Base-by-base conservation (phyloP, 83 land plant species). In the Isoetes engelmannii region DNA sequence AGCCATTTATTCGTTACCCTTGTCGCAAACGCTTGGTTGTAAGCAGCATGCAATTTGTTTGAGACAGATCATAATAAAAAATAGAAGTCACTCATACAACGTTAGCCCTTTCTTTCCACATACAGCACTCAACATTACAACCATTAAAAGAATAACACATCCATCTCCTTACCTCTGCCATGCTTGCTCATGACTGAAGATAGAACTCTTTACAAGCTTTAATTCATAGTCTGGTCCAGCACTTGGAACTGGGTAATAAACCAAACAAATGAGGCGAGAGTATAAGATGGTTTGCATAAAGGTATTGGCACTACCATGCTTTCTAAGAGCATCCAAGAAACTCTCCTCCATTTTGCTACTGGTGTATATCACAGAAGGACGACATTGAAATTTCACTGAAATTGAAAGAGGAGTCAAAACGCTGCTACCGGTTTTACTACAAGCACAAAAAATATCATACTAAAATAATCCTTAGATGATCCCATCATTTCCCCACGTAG, bases 141-240 rank as follows among this genome's bases (percentile, higher is more conserved):
- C 37, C 1, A 28, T n/a, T 28, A 28, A 28, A 28, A 28, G 37
- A 28, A 28, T 28, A 28, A 28, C 37, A 2, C 37, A 28, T 28
- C 37, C 37, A 28, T 19, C 75, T 61, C 6, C 48, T 55, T 71
- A 91, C 99, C 99, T 95, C 79, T 95, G 90, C 84, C 99, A 83
- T 45, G 97, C 99, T 77, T 95, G 99, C 84, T 95, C 97, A 76
- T 95, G 87, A 71, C 94, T 88, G 84, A 95, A 95, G 44, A 86
- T 47, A 64, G 99, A 91, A 74, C 99, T 95, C 77, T 81, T 92
- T 18, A 95, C 72, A 65, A 87, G 73, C 75, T 91, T 95, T 69
- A 95, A 93, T 19, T 74, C 71, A 63, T 70, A 69, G 5, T 64
- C 79, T 72, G 68, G 66, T 47, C 48, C 44, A 44, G 68, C 70